A percentile compares a stretch with the other conserved stretches of the same genome.
Evolutionary conservation across 2,329 filamentous ascomycete genomes (phyloP).

Genomic region (Fusarium virguliforme): DNA sequence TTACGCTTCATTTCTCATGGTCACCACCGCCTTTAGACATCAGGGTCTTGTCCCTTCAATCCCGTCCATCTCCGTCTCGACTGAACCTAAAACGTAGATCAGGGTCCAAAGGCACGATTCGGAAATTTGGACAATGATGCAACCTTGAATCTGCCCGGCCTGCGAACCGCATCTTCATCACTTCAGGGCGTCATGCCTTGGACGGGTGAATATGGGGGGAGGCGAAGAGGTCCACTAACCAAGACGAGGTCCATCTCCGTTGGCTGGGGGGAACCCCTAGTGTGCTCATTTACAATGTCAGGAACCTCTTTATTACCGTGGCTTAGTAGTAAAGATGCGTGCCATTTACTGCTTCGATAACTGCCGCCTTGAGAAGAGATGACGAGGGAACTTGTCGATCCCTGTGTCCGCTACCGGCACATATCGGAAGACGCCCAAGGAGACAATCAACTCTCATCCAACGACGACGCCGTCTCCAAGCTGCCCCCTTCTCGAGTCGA

Average conservation of each 20-base stretch:
- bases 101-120: conserved; percentile 9
- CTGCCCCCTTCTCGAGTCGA: background rate
- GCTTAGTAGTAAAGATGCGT: background rate
- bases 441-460: background rate
- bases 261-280: background rate
- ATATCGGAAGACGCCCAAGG: conserved; percentile 11
- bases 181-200: background rate
- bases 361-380: conserved; percentile 9
- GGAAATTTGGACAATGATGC: background rate
- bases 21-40: conserved; percentile 3
- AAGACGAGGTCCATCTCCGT: conserved; percentile 18
- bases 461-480: conserved; percentile 6
- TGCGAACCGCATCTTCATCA: conserved; percentile 1
- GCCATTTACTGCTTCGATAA: background rate
- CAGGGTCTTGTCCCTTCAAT: conserved; percentile 24
- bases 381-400: conserved; percentile 28
- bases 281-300: conserved; percentile 7
- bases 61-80: conserved; percentile 18
- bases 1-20: background rate
- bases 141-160: conserved; percentile 8
- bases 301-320: background rate
- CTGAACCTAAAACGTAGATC: conserved; percentile 16
- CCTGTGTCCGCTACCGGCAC: conserved; percentile 4
- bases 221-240: background rate
- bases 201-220: background rate